Percentiles rank a stretch among this genome's conserved stretches.
phyloP scores from a whole-genome alignment of 495 filamentous ascomycete species.

The Hypoxylon fragiforme region DNA sequence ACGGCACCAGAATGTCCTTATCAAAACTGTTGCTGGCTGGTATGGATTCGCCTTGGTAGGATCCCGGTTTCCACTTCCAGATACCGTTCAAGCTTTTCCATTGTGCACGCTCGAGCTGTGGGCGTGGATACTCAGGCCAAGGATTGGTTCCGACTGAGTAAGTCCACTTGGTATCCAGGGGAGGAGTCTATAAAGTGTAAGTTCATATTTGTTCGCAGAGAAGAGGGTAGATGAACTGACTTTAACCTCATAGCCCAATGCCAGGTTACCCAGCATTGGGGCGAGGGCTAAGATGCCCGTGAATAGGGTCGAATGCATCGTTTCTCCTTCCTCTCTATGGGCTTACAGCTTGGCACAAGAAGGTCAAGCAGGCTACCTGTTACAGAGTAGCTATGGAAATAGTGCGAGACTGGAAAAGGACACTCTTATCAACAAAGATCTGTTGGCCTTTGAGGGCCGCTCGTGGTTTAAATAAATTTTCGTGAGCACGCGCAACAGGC shows the following conservation, averaged over 20 bases:
- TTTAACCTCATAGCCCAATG: slow-evolving; percentile 36
- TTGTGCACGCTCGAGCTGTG: slow-evolving; percentile 57
- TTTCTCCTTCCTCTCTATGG: slow-evolving; percentile 15
- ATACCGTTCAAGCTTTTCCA: slow-evolving; percentile 70
- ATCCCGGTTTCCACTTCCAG: slow-evolving; percentile 62
- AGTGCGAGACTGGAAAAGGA: slow-evolving; percentile 6
- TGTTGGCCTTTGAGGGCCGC: slow-evolving; percentile 1
- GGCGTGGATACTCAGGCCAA: slow-evolving; percentile 70
- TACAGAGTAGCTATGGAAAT: slow-evolving; percentile 6
- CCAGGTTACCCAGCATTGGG: slow-evolving; percentile 29
- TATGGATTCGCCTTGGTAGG: slow-evolving; percentile 42
- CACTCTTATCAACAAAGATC: slow-evolving; percentile 6
- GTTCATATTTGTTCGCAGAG: background rate
- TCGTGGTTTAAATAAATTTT: slow-evolving; percentile 24
- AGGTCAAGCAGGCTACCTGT: slow-evolving; percentile 6
- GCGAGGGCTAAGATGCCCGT: slow-evolving; percentile 17
- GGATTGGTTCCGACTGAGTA: slow-evolving; percentile 62
- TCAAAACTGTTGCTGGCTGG: slow-evolving; percentile 29
- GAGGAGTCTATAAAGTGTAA: slow-evolving; percentile 38
- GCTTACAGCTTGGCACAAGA: slow-evolving; percentile 4
- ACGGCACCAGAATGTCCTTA: slow-evolving; percentile 62
- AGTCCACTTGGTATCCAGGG: slow-evolving; percentile 66
- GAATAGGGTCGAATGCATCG: slow-evolving; percentile 19
- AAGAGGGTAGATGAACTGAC: slow-evolving; percentile 13
- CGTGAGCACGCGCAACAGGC: slow-evolving; percentile 8